Percentiles rank a stretch among this genome's conserved stretches.
phyloP scores from a whole-genome alignment of 1,139 yeast genomes.

The Suhomyces bribrorum region DNA sequence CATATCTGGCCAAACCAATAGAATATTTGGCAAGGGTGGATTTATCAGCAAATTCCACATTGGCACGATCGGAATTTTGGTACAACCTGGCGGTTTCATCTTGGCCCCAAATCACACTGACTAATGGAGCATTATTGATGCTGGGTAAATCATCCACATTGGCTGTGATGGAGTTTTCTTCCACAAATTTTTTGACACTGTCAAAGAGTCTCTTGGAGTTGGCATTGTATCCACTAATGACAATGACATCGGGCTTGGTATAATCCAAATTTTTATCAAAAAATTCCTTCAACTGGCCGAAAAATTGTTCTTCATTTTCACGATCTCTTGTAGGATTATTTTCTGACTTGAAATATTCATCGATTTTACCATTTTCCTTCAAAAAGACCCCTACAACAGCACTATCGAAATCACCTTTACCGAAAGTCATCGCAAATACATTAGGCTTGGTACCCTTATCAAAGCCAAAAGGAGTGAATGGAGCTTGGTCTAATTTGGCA shows the following conservation, averaged over 20 bases:
- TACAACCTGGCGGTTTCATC: conserved; percentile 92
- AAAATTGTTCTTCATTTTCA: conserved; percentile 54
- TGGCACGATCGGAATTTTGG: conserved; percentile 78
- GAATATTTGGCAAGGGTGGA: conserved; percentile 83
- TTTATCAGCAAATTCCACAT: conserved; percentile 81
- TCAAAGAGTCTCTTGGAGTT: conserved; percentile 63
- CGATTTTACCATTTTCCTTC: conserved; percentile 78
- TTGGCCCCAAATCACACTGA: conserved; percentile 76
- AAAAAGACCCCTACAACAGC: conserved; percentile 83
- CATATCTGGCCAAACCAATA: conserved; percentile 84
- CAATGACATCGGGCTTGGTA: conserved; percentile 80
- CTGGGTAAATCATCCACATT: conserved; percentile 50
- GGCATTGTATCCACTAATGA: conserved; percentile 84
- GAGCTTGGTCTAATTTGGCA: conserved; percentile 85
- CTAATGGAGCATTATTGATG: conserved; percentile 40
- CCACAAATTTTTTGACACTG: conserved; percentile 58
- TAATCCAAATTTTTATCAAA: conserved; percentile 39
- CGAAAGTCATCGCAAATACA: conserved; percentile 79
- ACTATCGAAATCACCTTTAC: conserved; percentile 81
- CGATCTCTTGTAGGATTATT: conserved; percentile 66
- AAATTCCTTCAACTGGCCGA: conserved; percentile 49
- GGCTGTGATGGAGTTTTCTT: conserved; percentile 55
- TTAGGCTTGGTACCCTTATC: conserved; percentile 83
- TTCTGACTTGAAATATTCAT: conserved; percentile 75
- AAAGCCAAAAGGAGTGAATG: conserved; percentile 77